phyloP scores from a whole-genome alignment of 192 early-diverging fungal species.

The Chytriomyces confervae region DNA sequence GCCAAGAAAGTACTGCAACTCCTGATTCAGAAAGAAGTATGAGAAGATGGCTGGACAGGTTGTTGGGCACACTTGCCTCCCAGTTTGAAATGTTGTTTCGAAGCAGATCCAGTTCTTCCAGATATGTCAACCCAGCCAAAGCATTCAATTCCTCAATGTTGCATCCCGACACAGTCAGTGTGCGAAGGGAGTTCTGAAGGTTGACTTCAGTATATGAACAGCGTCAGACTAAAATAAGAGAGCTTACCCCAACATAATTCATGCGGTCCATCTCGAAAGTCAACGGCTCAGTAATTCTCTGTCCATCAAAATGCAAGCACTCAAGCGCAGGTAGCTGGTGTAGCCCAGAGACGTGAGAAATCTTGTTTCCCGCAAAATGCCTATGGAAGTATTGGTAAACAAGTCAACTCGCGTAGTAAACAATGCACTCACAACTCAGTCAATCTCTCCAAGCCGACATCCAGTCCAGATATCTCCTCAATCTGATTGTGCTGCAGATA shows the following conservation, averaged over 20 bases:
- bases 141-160: slow-evolving; percentile 34
- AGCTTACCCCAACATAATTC: slow-evolving; percentile 38
- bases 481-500: slow-evolving; percentile 63
- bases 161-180: slow-evolving; percentile 39
- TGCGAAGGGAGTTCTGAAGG: slow-evolving; percentile 30
- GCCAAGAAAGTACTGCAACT: slow-evolving; percentile 38
- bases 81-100: slow-evolving; percentile 43
- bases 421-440: slow-evolving; percentile 43
- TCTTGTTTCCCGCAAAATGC: slow-evolving; percentile 53
- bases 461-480: slow-evolving; percentile 49
- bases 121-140: slow-evolving; percentile 28
- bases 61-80: slow-evolving; percentile 35
- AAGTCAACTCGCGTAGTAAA: neutral
- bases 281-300: slow-evolving; percentile 35
- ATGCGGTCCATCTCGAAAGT: slow-evolving; percentile 49
- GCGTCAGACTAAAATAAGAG: too few relatives aligned
- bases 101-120: slow-evolving; percentile 48
- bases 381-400: slow-evolving; percentile 30
- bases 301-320: slow-evolving; percentile 56
- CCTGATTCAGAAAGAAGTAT: slow-evolving; percentile 20
- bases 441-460: slow-evolving; percentile 42
- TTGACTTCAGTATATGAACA: too few relatives aligned
- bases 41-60: neutral
- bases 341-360: slow-evolving; percentile 41
- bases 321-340: slow-evolving; percentile 46